A percentile compares a stretch with the other conserved stretches of the same genome.
Conservation (phyloP, 2,329 filamentous ascomycete genomes). For the Neofusicoccum kwambonambiense region DNA sequence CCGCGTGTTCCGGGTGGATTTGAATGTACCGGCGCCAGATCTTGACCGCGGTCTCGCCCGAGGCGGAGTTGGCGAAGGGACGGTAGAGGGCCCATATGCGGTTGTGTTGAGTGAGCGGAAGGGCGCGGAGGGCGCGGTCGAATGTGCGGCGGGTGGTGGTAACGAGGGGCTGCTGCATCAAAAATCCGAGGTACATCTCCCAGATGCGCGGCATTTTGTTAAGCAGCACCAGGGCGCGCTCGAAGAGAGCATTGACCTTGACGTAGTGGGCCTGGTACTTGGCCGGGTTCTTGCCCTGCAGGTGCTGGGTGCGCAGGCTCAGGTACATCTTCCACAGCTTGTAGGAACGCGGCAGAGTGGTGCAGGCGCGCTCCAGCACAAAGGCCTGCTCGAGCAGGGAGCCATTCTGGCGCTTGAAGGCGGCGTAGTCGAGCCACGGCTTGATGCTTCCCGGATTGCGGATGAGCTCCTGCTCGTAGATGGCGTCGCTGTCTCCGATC, state of each 20-base stretch:
- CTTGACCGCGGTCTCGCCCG: constrained; percentile 84
- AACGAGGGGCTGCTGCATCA: constrained; percentile 87
- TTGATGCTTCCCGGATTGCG: constrained; percentile 82
- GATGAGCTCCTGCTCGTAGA: constrained; percentile 95
- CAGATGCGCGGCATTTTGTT: constrained; percentile 99
- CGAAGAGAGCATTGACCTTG: constrained; percentile 94
- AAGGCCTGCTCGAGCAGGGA: constrained; percentile 81
- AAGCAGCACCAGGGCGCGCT: constrained; percentile 84
- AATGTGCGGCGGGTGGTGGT: constrained; percentile 85
- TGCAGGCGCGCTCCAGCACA: constrained; percentile 85
- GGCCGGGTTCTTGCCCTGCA: constrained; percentile 78
- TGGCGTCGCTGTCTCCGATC: constrained; percentile 80
- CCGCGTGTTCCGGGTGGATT: constrained; percentile 89
- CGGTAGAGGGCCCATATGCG: constrained; percentile 91
- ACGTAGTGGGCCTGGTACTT: constrained; percentile 76
- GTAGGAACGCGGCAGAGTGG: constrained; percentile 87
- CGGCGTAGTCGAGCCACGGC: constrained; percentile 92
- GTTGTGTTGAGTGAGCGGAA: constrained; percentile 93
- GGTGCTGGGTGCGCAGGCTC: constrained; percentile 76
- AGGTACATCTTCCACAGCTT: constrained; percentile 99
- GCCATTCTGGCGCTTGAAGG: constrained; percentile 86
- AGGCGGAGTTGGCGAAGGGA: constrained; percentile 86
- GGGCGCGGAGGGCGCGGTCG: constrained; percentile 83
- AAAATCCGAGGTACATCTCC: constrained; percentile 94
- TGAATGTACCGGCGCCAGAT: constrained; percentile 97